phyloP scores from a whole-genome alignment of 2,329 filamentous ascomycete species.

The Paramyrothecium roridum region DNA sequence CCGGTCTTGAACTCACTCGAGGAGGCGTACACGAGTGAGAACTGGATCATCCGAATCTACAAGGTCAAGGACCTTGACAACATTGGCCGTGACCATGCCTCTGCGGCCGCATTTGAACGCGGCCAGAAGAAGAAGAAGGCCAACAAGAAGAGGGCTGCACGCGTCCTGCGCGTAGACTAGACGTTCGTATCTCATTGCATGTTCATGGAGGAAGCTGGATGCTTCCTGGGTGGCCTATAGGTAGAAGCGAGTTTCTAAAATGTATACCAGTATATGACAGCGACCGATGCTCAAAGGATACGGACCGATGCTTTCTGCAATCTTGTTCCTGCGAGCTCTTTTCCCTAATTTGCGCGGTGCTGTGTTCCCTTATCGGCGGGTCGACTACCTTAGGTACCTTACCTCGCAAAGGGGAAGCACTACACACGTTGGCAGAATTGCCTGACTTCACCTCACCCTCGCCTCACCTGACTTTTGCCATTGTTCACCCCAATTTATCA shows the following conservation, averaged over 20 bases:
- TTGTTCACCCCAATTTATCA: neutral
- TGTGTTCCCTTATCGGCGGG: too few relatives aligned
- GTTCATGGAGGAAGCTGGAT: constrained; percentile 13
- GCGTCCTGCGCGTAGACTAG: constrained; percentile 70
- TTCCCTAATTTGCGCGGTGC: too few relatives aligned
- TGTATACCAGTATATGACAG: constrained; percentile 36
- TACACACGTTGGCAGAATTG: neutral
- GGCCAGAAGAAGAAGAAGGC: constrained; percentile 82
- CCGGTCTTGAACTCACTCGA: constrained; percentile 86
- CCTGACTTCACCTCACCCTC: neutral
- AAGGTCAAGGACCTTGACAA: constrained; percentile 99
- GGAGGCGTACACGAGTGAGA: constrained; percentile 97
- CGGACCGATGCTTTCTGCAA: too few relatives aligned
- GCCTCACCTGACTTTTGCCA: constrained; percentile 1
- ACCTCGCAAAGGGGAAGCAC: too few relatives aligned
- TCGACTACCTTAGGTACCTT: too few relatives aligned
- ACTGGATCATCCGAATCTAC: constrained; percentile 99
- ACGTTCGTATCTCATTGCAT: neutral
- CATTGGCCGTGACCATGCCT: constrained; percentile 80
- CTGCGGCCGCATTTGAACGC: constrained; percentile 67
- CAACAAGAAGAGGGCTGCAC: constrained; percentile 68
- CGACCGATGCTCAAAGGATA: too few relatives aligned
- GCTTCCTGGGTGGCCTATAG: constrained; percentile 19
- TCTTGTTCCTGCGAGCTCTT: too few relatives aligned
- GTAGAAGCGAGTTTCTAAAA: constrained; percentile 28